Conservation (phyloP, 768 basidiomycete species). For the Kwoniella heveanensis region DNA sequence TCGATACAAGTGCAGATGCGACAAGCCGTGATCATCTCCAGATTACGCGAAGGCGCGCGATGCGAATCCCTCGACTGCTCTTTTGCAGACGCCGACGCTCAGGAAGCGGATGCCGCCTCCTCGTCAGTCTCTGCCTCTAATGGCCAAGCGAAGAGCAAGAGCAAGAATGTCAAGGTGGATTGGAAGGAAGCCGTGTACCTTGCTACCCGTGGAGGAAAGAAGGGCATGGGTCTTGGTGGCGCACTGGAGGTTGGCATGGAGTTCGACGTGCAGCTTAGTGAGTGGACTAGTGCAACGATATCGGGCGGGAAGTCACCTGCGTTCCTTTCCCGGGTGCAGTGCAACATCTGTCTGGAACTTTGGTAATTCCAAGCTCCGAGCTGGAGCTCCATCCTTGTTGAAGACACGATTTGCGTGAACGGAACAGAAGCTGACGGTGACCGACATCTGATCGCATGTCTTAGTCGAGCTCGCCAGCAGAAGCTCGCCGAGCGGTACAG, state of each 20-base stretch:
- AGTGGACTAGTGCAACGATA: too few relatives aligned
- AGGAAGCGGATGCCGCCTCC: neutral
- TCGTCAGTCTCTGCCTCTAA: too few relatives aligned
- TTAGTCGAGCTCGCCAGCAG: slow-evolving; percentile 58
- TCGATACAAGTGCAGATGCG: slow-evolving; percentile 81
- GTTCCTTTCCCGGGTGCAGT: too few relatives aligned
- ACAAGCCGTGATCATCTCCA: slow-evolving; percentile 70
- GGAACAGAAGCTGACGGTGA: neutral
- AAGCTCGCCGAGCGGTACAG: slow-evolving; percentile 59
- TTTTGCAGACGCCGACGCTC: slow-evolving; percentile 7
- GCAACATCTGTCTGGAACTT: too few relatives aligned
- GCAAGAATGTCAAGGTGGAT: slow-evolving; percentile 62
- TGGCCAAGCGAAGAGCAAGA: neutral
- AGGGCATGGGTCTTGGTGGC: slow-evolving; percentile 65
- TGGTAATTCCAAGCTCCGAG: too few relatives aligned
- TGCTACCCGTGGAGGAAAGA: slow-evolving; percentile 76
- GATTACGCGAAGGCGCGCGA: slow-evolving; percentile 65
- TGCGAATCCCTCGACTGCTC: slow-evolving; percentile 11
- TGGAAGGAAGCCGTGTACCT: slow-evolving; percentile 83
- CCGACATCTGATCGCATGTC: slow-evolving; percentile 58
- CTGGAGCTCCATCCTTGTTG: too few relatives aligned
- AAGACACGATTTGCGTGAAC: too few relatives aligned
- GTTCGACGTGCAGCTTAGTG: slow-evolving; percentile 55
- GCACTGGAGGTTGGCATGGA: slow-evolving; percentile 43
- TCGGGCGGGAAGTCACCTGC: too few relatives aligned